Base-by-base conservation (phyloP, 2,329 filamentous ascomycete genomes). In the Penicillium sp. region DNA sequence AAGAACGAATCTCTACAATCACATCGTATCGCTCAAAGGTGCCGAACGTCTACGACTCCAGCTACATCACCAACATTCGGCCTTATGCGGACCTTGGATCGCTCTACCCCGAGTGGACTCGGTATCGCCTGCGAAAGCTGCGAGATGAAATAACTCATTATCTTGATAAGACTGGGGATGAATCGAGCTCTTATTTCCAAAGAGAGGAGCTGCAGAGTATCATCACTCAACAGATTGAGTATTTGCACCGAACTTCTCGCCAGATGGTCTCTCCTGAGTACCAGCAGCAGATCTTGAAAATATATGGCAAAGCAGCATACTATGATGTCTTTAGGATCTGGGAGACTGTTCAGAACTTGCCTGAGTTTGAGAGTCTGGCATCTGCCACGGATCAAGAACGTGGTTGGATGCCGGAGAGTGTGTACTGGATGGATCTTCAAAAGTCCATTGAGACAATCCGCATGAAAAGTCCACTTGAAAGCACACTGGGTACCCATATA, bases 1-100 rank as follows among this genome's bases (percentile, higher is more conserved):
- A 57, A 8, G 69, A 71, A 50, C 63, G 69, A 6, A 67, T 71
- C 39, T 64, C 63, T 4, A 67, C 63, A 19, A 64, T 71, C 11
- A 70, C 68, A 37, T 68, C 67, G 8, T 70, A 67, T 35, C 62
- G 69, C 3, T 60, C 69, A 5, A 59, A 53, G 4, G 14, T 61
- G 1, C 56, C 59, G 6, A 56, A 56, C 7, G 29, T 66, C 0
- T 63, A 66, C 14, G 67, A 69, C 58, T 60, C 59, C 25, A 67
- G 61, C 42, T 61, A 63, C 45, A 60, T 66, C 11, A 62, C 60
- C n/a, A 67, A 67, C 16, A 57, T 68, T 3, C 56, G 67, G 14
- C 58, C 64, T 3, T 65, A 67, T 33, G 51, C 61, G 3, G 49
- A 66, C 44, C 50, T 50, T 7, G 37, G 42, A 13, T 42, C 45